Base-by-base conservation (phyloP, 2,329 filamentous ascomycete species). In the Paracoccidioides lutzii region DNA sequence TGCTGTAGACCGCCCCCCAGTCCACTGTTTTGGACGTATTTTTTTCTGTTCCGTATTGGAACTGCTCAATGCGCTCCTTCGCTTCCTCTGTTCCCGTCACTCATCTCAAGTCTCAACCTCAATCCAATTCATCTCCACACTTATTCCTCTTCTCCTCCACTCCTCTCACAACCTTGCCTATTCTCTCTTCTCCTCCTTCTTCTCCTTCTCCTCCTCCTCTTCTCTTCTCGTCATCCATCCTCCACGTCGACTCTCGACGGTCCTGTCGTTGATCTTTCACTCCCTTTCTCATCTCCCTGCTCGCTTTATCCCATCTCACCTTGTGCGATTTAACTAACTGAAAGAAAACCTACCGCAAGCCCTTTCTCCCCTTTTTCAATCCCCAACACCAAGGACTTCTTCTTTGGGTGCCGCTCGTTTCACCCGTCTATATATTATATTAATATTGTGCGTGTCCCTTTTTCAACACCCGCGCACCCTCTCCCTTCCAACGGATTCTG, bases 81-180 rank as follows among this genome's bases (percentile, higher is more conserved):
- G 22, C 22, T 22, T 22, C 22, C 15, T 10, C 37, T 28, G 6
- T 6, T 12, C 28, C n/a, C 37, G 10, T 41, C 9, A 32, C 40
- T 52, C 50, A 41, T 4, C 38, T 33, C 4, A 38, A 43, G 38
- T 33, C n/a, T 40, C 46, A 33, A 38, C 8, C 49, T 41, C 46
- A 9, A 22, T 22, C 22, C 22, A 22, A 22, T 22, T 22, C 1
- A 22, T 22, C 22, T 22, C 22, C 22, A 22, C 22, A 22, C 22
- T 22, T 22, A 22, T 22, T 22, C 22, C 22, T 22, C 15, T 35
- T 28, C 12, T 12, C 14, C n/a, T 4, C 28, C 45, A 55, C 55
- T 33, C 57, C 55, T 58, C 59, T 61, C 59, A 62, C 62, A 57
- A 58, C 58, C 62, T 57, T 53, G 51, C 50, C 58, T 55, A 48